Conservation (phyloP, 441 rosid genomes). For the Adansonia grandidieri region DNA sequence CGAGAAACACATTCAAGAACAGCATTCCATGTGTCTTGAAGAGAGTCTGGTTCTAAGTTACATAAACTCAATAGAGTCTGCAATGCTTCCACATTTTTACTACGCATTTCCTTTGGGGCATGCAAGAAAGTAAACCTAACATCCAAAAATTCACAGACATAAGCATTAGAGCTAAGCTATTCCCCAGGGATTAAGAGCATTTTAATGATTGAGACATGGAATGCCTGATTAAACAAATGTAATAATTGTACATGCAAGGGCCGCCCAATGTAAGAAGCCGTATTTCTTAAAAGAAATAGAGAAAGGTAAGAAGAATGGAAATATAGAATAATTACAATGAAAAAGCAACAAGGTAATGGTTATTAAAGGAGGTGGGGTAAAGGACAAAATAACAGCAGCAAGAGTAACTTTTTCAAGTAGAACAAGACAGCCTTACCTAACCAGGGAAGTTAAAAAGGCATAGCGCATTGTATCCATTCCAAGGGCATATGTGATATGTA, state of each 20-base stretch:
- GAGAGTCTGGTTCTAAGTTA: conserved; percentile 75
- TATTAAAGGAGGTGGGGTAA: neutral
- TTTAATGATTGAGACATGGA: conserved; percentile 12
- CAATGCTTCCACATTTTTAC: conserved; percentile 98
- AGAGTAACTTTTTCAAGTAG: neutral
- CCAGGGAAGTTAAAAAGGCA: conserved; percentile 96
- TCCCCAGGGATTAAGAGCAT: neutral
- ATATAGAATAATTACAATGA: conserved; percentile 7
- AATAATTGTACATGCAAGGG: conserved; percentile 7
- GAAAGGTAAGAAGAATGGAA: conserved; percentile 16
- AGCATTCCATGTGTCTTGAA: conserved; percentile 99
- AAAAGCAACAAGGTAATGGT: conserved; percentile 12
- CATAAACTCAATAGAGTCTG: conserved; percentile 80
- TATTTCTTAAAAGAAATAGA: neutral
- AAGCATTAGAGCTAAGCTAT: conserved; percentile 12
- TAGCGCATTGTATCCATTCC: conserved; percentile 99
- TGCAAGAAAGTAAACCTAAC: conserved; percentile 98
- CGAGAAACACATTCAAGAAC: conserved; percentile 99
- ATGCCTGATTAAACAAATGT: neutral
- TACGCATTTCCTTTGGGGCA: conserved; percentile 97
- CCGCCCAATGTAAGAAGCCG: neutral
- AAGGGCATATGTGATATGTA: conserved; percentile 83
- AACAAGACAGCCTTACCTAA: conserved; percentile 58
- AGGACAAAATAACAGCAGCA: conserved; percentile 9
- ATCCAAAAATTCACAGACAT: conserved; percentile 30